A percentile compares a stretch with the other conserved stretches of the same genome.
Evolutionary conservation across 495 filamentous ascomycete species (phyloP).

Genomic region (Entonaema liquescens): DNA sequence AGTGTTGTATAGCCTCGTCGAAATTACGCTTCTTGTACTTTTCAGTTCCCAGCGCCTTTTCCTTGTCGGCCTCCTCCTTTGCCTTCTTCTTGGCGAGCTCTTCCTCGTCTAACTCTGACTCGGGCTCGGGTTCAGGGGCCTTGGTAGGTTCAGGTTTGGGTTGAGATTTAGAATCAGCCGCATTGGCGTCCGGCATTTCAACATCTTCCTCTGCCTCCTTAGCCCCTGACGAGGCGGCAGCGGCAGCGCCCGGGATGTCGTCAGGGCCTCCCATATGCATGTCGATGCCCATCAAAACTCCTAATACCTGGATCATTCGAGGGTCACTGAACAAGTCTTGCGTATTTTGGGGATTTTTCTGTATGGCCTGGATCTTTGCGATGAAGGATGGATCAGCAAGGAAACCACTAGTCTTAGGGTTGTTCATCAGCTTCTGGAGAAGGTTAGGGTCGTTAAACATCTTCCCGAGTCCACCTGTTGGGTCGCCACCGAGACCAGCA

Average conservation of each 20-base stretch:
- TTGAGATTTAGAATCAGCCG: slow-evolving; percentile 46
- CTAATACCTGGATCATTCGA: slow-evolving; percentile 91
- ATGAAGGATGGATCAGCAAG: slow-evolving; percentile 91
- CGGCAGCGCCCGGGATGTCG: slow-evolving; percentile 55
- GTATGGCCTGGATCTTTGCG: slow-evolving; percentile 81
- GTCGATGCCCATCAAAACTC: slow-evolving; percentile 91
- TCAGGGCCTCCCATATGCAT: slow-evolving; percentile 79
- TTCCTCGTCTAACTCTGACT: slow-evolving; percentile 81
- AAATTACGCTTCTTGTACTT: slow-evolving; percentile 98
- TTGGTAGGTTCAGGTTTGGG: slow-evolving; percentile 62
- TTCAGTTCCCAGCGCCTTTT: slow-evolving; percentile 94
- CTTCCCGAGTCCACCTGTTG: slow-evolving; percentile 77
- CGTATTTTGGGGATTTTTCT: slow-evolving; percentile 80
- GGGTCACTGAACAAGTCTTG: slow-evolving; percentile 87
- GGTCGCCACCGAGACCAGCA: slow-evolving; percentile 61
- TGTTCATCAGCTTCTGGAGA: slow-evolving; percentile 86
- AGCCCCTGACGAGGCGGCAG: slow-evolving; percentile 45
- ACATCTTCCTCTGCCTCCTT: slow-evolving; percentile 76
- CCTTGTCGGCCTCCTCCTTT: slow-evolving; percentile 90
- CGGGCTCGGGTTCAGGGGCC: slow-evolving; percentile 66
- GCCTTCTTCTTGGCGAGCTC: slow-evolving; percentile 82
- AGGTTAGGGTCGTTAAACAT: slow-evolving; percentile 95
- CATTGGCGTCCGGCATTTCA: slow-evolving; percentile 75
- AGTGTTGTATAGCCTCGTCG: slow-evolving; percentile 93
- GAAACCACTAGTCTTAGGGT: slow-evolving; percentile 88